phyloP scores from a whole-genome alignment of 129 eudicot species.

The Apium graveolens region DNA sequence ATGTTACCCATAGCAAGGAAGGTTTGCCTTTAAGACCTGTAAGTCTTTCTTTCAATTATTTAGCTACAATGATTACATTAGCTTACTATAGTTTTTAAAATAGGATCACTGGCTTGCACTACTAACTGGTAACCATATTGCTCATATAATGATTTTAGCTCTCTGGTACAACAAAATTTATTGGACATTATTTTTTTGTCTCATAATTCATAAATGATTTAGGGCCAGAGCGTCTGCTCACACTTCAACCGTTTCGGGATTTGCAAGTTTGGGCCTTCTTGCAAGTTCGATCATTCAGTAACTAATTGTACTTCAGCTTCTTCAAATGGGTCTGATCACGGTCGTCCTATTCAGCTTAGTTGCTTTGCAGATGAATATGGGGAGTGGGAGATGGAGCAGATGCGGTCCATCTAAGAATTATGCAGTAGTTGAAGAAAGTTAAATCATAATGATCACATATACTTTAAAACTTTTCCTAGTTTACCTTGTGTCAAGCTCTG shows the following conservation, averaged over 20 bases:
- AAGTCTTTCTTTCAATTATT: conserved; percentile 29
- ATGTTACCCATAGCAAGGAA: conserved; percentile 50
- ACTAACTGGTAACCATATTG: background rate
- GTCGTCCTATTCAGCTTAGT: conserved; percentile 13
- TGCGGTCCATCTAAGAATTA: conserved; percentile 19
- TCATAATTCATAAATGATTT: conserved; percentile 3
- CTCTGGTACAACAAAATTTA: background rate
- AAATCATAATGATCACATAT: background rate
- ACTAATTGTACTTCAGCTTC: conserved; percentile 27
- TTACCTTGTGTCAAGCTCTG: background rate
- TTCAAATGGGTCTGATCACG: conserved; percentile 29
- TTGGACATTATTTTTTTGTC: conserved; percentile 7
- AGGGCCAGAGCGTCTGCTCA: conserved; percentile 79
- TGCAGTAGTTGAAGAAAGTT: conserved; percentile 2
- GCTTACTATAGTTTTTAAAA: background rate
- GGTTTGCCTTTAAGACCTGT: conserved; percentile 94
- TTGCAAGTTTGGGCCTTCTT: conserved; percentile 90
- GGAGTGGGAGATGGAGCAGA: conserved; percentile 13
- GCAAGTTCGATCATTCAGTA: conserved; percentile 74
- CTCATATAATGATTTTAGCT: background rate
- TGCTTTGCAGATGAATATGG: conserved; percentile 3
- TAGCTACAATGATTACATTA: background rate
- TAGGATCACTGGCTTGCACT: background rate
- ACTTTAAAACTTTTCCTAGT: background rate
- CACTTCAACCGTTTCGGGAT: conserved; percentile 73